A percentile compares a stretch with the other conserved stretches of the same genome.
These are phyloP conservation scores for Phoma herbarum DNA, from an alignment of 2,329 filamentous ascomycete genomes.

Conservation along the genomic window DNA sequence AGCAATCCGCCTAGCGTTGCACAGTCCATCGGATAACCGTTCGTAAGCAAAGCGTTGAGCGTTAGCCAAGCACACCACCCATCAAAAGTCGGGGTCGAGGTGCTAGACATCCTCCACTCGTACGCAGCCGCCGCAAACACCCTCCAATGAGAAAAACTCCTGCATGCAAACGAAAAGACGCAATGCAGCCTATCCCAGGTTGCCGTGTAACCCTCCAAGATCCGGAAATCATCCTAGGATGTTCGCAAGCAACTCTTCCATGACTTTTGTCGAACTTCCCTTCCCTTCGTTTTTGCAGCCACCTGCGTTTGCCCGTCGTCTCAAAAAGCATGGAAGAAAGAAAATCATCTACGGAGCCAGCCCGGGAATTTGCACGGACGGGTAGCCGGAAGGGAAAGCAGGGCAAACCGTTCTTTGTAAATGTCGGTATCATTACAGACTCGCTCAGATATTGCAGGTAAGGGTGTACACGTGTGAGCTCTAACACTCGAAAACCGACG, in stretches of 20 bases:
- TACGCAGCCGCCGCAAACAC: conserved; percentile 37
- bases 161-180: conserved; percentile 46
- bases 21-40: conserved; percentile 7
- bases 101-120: conserved; percentile 26
- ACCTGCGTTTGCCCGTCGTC: conserved; percentile 38
- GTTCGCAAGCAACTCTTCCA: conserved; percentile 35
- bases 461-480: conserved; percentile 48
- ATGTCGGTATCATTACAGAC: conserved; percentile 52
- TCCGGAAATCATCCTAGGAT: conserved; percentile 41
- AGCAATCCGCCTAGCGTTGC: conserved; percentile 20
- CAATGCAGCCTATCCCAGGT: conserved; percentile 40
- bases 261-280: conserved; percentile 45
- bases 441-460: conserved; percentile 50
- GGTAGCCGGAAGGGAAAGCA: conserved; percentile 44
- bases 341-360: conserved; percentile 47
- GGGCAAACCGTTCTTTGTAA: conserved; percentile 48
- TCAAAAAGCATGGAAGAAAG: conserved; percentile 42
- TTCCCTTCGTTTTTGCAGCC: conserved; percentile 40
- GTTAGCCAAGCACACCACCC: conserved; percentile 14
- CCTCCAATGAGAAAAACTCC: conserved; percentile 46
- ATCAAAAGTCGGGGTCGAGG: conserved; percentile 4
- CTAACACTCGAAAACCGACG: conserved; percentile 46
- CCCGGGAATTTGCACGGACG: conserved; percentile 41
- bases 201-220: conserved; percentile 33
- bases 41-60: conserved; percentile 16